Evolutionary conservation across 2,329 filamentous ascomycete genomes (phyloP).

Genomic region (Pezicula neosporulosa): DNA sequence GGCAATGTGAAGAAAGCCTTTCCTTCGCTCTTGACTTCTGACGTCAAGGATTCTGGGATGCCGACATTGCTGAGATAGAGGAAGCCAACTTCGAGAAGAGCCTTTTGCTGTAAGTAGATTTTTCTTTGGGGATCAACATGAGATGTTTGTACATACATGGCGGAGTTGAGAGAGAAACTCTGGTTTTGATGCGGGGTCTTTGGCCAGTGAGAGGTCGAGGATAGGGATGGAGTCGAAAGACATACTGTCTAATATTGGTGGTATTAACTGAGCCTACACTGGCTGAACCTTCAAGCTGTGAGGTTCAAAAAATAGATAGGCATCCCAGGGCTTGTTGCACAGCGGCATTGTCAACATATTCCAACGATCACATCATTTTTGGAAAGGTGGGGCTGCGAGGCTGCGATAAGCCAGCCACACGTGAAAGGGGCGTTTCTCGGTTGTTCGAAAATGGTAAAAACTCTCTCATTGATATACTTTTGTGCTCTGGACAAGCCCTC

Average conservation of each 20-base stretch:
- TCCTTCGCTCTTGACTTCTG: slow-evolving; percentile 64
- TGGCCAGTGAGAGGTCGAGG: slow-evolving; percentile 68
- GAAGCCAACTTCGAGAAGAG: slow-evolving; percentile 83
- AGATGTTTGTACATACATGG: slow-evolving; percentile 30
- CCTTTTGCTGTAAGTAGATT: slow-evolving; percentile 26
- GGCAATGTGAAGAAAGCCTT: slow-evolving; percentile 75
- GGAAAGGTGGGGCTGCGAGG: too few relatives aligned
- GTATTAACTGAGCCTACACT: too few relatives aligned
- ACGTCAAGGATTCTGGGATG: slow-evolving; percentile 61
- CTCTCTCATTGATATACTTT: background rate
- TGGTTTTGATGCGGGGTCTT: slow-evolving; percentile 63
- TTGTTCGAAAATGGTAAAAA: background rate
- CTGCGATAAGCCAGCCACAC: background rate
- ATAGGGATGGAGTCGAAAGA: slow-evolving; percentile 72
- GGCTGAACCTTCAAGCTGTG: too few relatives aligned
- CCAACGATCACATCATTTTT: too few relatives aligned
- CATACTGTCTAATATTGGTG: slow-evolving; percentile 14
- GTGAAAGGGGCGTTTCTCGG: background rate
- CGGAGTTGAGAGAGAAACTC: slow-evolving; percentile 69
- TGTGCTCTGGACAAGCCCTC: background rate
- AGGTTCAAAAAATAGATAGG: too few relatives aligned
- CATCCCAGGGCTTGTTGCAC: too few relatives aligned
- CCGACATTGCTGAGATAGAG: slow-evolving; percentile 80
- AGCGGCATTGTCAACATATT: too few relatives aligned
- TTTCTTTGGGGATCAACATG: background rate